Conservation (phyloP, 2,329 filamentous ascomycete genomes). For the Nemania sp. region DNA sequence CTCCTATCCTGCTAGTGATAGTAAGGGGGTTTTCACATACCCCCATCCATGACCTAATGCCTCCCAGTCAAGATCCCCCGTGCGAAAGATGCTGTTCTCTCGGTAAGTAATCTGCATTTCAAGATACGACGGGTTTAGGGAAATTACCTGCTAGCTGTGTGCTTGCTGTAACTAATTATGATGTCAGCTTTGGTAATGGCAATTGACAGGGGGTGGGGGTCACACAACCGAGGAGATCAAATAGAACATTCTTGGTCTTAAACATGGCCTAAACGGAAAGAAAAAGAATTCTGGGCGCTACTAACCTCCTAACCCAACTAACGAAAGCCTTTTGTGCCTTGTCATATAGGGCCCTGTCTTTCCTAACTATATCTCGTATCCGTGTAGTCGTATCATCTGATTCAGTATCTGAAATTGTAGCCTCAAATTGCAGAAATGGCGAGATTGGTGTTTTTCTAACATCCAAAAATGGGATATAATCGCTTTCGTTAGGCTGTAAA, state of each 20-base stretch:
- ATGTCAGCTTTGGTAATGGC: conserved; percentile 17
- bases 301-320: conserved; percentile 79
- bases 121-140: neutral
- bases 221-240: neutral
- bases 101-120: conserved; percentile 11
- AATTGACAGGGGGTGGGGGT: neutral
- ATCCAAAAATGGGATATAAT: conserved; percentile 88
- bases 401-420: conserved; percentile 71
- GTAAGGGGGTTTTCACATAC: conserved; percentile 12
- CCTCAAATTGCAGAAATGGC: conserved; percentile 67
- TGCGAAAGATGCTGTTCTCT: conserved; percentile 75
- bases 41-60: conserved; percentile 87
- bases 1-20: neutral
- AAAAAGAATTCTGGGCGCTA: neutral
- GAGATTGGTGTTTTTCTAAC: conserved; percentile 87
- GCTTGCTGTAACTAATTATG: conserved; percentile 78
- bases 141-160: conserved; percentile 77
- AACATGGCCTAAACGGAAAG: neutral
- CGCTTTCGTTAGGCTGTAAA: conserved; percentile 85
- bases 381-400: conserved; percentile 66
- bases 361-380: conserved; percentile 69
- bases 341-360: conserved; percentile 75
- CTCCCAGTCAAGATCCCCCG: conserved; percentile 85
- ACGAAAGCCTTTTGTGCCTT: conserved; percentile 93
- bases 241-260: neutral